Base-by-base conservation (phyloP, 768 basidiomycete genomes). In the Coprinopsis cinerea region DNA sequence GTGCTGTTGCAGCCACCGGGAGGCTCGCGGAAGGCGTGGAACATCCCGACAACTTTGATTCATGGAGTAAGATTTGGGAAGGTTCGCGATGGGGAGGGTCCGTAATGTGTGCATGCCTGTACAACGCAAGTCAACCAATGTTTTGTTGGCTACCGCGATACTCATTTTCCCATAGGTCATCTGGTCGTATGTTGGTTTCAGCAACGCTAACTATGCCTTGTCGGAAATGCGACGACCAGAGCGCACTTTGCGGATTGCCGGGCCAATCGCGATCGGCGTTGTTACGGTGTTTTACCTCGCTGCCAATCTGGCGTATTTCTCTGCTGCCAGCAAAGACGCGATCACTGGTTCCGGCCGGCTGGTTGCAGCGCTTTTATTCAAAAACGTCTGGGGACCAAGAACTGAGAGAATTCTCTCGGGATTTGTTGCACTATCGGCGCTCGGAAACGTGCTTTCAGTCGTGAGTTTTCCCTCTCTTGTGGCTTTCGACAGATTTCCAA, bases 151-250 rank as follows among this genome's bases (percentile, higher is more conserved):
- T 39, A 25, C 20, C 35, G 20, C 17, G 18, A 17, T 44, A 18
- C 32, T 22, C 11, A 13, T 20, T 23, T 35, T 11, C 20, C n/a
- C 10, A 3, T 48, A 79, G 76, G 79, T 77, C 64, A 52, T 70
- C 30, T 67, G 67, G 67, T 70, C 71, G 2, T 84, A n/a, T n/a
- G n/a, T n/a, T n/a, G n/a, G n/a, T n/a, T n/a, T n/a, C n/a, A n/a
- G n/a, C n/a, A n/a, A n/a, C n/a, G n/a, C n/a, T n/a, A 85, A 86
- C 59, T 86, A 85, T 55, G 81, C 78, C 0, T 67, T 86, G 11
- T 75, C 77, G 1, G 84, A 88, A 50, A 71, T 84, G 7, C 72
- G 73, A 36, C 70, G 85, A 51, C 86, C 85, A 0, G 66, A 75
- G 4, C 72, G 76, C 18, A 86, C 83, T 0, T 67, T 89, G 55